These are phyloP conservation scores for Apostasia ramifera DNA, from an alignment of 106 monocot genomes.

Conservation along the genomic window DNA sequence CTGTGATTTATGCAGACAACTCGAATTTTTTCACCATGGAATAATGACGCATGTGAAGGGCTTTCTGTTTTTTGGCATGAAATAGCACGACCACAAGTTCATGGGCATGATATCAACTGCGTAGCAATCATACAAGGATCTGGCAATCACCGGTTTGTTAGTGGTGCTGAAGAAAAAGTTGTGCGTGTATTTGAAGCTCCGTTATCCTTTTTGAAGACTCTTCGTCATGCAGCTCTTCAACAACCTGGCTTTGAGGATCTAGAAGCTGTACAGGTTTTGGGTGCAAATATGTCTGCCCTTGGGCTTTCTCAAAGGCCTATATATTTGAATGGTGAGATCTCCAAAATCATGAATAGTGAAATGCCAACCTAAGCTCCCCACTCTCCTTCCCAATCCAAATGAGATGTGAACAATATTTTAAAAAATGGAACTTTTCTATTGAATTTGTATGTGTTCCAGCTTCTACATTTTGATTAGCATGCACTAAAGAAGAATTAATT, in stretches of 20 bases:
- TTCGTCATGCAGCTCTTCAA: conserved; percentile 38
- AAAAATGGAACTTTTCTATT: too few relatives aligned
- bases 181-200: conserved; percentile 95
- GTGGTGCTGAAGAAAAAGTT: conserved; percentile 99
- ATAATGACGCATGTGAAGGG: conserved; percentile 14
- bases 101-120: conserved; percentile 99
- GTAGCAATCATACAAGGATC: conserved; percentile 56
- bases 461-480: too few relatives aligned
- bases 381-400: too few relatives aligned
- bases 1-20: conserved; percentile 47
- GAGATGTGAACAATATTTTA: too few relatives aligned
- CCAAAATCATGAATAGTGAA: background rate
- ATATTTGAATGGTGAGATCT: conserved; percentile 53
- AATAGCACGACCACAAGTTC: conserved; percentile 96
- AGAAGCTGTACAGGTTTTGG: conserved; percentile 62
- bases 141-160: conserved; percentile 89
- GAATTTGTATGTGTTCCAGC: too few relatives aligned
- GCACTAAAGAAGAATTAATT: background rate
- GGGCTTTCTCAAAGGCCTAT: conserved; percentile 99
- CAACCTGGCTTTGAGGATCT: conserved; percentile 36
- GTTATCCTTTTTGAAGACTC: conserved; percentile 87
- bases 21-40: conserved; percentile 85
- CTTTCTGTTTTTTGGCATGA: conserved; percentile 63
- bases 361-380: too few relatives aligned
- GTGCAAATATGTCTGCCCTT: conserved; percentile 99